Evolutionary conservation across 768 basidiomycete species (phyloP), one percentile per base, ranked within the genome.

Genomic region (Trametes elegans): DNA sequence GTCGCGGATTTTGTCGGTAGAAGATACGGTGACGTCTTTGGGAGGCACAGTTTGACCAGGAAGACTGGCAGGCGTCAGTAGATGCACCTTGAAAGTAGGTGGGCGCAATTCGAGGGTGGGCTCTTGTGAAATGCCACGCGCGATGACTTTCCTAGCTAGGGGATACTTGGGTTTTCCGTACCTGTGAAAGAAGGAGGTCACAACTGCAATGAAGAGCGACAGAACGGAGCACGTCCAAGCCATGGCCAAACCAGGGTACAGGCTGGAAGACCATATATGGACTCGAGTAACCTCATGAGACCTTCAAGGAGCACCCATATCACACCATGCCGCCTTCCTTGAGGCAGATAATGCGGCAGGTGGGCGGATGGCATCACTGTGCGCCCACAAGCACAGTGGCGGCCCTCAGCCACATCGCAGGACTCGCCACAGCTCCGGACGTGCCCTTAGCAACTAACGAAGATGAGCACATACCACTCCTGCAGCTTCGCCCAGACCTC

Each of bases 21-120:
- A 53, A 0, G 66, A 68, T 3, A 66, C 53, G 3, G 53, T 55
- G 0, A 64, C 52, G 7, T 47, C 42, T 16, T 49, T 54, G 13
- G 51, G 44, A 8, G 46, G 44, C 7, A 49, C 23, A 2, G 34
- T 29, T 14, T 54, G 49, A 9, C 53, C 58, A 14, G 59, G 59
- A 1, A 56, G 21, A 34, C 31, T 42, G 7, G 42, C 19, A 1
- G 55, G 49, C 10, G 43, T 32, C 5, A 66, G 44, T 14, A 64
- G 35, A 41, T 66, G 60, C 31, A 83, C 80, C 58, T 76, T 80
- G 63, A 93, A 71, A 18, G 73, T 74, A 1, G 87, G 84, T 21
- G 90, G 91, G 53, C 80, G 79, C 34, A 93, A 76, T 70, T 96
- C 93, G 48, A 96, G 70, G 13, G 77, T 68, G 11, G 80, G 69